Base-by-base conservation (phyloP, 495 filamentous ascomycete species). In the Apodospora peruviana region DNA sequence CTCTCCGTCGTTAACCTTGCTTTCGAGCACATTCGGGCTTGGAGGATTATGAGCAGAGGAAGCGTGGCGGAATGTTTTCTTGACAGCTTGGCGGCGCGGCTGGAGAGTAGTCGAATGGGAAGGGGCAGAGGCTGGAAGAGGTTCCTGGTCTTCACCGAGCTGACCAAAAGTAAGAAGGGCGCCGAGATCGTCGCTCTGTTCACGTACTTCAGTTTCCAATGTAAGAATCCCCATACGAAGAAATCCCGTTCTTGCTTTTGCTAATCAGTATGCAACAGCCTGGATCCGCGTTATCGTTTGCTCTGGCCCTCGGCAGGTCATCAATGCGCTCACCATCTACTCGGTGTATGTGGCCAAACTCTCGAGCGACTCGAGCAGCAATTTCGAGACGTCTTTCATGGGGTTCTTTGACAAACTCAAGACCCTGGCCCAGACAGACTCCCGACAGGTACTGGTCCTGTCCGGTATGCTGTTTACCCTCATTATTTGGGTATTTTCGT, bases 141-240 rank as follows among this genome's bases (percentile, higher is more conserved):
- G 25, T 98, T 96, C 61, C 70, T 96, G 16, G 90, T 98, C 39
- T 98, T 96, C 60, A 82, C 90, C 5, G 87, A 89, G 54, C 71
- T 98, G 67, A 96, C 93, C 1, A 90, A 91, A 62, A 88, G 85
- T 66, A 90, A 86, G 62, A 91, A 95, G 63, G 89, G 90, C 10
- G 80, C 83, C 23, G 91, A 96, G 63, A 95, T 95, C 62, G 75
- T 95, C 35, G 93, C 91, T 10, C 75, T 98, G 2, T 95, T 96
- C 59, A 85, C 88, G 24, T 96, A 95, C 60, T 98, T 96, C 66
- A 85, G 86, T 16, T 96, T 96, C 63, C 85, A 96, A 71, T 84
- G 88, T 88, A 64, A 70, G 80, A 64, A 21, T 24, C 5, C 12
- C 36, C 11, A 7, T 12, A 4, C 21, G 11, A 25, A 25, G 1